Base-by-base conservation (phyloP, 2,329 filamentous ascomycete species). In the Cordyceps cicadae region DNA sequence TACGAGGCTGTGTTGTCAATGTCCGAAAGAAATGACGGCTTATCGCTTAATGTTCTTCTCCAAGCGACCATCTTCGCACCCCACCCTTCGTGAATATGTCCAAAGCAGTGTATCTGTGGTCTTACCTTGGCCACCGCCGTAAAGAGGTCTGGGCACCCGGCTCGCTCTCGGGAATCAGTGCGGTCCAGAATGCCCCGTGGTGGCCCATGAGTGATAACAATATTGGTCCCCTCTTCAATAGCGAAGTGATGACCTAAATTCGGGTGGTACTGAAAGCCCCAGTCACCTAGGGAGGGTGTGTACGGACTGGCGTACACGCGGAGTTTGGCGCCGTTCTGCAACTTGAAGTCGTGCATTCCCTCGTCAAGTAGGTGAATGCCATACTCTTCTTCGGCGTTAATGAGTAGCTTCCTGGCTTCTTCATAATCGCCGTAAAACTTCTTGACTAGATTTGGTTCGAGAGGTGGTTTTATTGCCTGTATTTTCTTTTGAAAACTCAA, bases 1-100 rank as follows among this genome's bases (percentile, higher is more conserved):
- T 58, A 11, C 0, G 78, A 80, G 3, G 65, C 65, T 0, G 70
- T 73, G 53, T 83, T 76, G 55, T 83, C 76, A 24, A 82, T 79
- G 51, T 77, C 76, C 0, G 72, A 77, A 24, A 81, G 75, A 65
- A 82, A 76, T 0, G 76, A 76, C 4, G 76, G 75, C 0, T 41
- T 56, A 0, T 70, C 65, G 0, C 62, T 64, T 2, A 67, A 62
- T 7, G 19, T 37, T 0, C 56, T 43, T 2, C 75, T 67, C 83
- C 82, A 86, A 2, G 72, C 71, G 0, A 82, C 74, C 1, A 79
- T 24, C 60, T 76, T 79, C 0, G 76, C 71, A 8, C 70, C 74
- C 73, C 72, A 75, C 3, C 66, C 63, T 1, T 64, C 43, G 41
- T 74, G 70, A 0, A 71, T 67, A 49, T 75, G 72, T 1, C 73